Conservation (phyloP, 2,329 filamentous ascomycete species). For the Aspergillus neoniger region DNA sequence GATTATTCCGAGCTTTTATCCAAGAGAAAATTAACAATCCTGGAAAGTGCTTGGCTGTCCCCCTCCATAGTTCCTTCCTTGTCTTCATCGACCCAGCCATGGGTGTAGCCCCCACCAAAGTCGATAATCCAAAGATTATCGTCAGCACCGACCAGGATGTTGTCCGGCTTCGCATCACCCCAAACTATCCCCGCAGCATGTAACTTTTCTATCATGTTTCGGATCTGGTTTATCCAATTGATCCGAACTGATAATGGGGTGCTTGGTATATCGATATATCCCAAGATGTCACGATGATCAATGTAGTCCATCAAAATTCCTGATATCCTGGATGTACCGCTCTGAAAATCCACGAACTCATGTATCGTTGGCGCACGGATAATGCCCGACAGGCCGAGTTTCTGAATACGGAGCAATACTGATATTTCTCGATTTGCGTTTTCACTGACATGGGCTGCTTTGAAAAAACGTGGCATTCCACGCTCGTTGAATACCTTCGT, state of each 20-base stretch:
- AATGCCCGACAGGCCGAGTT: background rate
- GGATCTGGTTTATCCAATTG: background rate
- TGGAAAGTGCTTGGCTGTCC: background rate
- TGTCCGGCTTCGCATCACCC: conserved; percentile 1
- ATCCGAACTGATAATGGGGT: background rate
- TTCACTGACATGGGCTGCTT: background rate
- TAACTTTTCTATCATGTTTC: background rate
- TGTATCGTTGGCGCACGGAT: background rate
- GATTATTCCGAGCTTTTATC: background rate
- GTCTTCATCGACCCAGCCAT: background rate
- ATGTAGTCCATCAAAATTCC: background rate
- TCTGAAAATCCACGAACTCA: background rate
- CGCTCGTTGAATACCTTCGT: background rate
- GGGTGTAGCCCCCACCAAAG: background rate
- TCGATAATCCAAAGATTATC: background rate
- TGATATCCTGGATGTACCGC: background rate
- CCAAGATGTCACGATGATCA: background rate
- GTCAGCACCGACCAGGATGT: background rate
- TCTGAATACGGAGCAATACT: background rate
- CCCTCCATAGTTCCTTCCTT: background rate
- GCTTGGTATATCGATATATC: background rate
- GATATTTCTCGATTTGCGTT: background rate
- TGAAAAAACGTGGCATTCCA: background rate
- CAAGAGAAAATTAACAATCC: background rate
- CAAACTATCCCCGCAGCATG: background rate